Conservation (phyloP, 83 land plant genomes). For the Picea mariana region DNA sequence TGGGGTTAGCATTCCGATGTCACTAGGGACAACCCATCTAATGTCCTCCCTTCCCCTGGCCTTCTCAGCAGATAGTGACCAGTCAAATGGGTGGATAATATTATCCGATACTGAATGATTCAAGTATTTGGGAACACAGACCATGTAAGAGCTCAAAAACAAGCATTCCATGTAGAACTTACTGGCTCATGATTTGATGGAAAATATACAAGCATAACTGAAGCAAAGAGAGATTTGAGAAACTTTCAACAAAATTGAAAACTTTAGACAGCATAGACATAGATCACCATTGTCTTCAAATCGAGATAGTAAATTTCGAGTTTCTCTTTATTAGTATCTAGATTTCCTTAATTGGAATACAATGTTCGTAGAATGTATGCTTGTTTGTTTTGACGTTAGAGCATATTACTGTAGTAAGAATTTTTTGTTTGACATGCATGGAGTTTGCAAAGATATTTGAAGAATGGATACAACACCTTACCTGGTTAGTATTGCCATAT, state of each 20-base stretch:
- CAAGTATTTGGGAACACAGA: background rate
- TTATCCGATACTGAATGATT: background rate
- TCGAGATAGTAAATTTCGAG: background rate
- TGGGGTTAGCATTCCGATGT: too few species aligned
- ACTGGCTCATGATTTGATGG: background rate
- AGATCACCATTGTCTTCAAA: background rate
- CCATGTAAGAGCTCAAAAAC: background rate
- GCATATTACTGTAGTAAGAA: background rate
- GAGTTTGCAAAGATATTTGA: too few species aligned
- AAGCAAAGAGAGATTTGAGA: background rate
- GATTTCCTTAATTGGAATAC: background rate
- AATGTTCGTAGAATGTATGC: background rate
- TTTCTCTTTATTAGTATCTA: background rate
- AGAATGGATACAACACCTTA: too few species aligned
- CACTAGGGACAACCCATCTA: too few species aligned
- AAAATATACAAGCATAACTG: background rate
- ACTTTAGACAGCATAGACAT: background rate
- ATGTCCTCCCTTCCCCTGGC: too few species aligned
- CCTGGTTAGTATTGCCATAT: too few species aligned
- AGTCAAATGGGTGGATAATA: background rate
- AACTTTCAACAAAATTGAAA: background rate
- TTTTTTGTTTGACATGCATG: background rate
- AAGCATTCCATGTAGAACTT: background rate
- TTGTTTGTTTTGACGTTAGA: background rate
- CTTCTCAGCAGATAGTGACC: background rate